Conservation (phyloP, 441 rosid genomes). For the Mallotus japonicus region DNA sequence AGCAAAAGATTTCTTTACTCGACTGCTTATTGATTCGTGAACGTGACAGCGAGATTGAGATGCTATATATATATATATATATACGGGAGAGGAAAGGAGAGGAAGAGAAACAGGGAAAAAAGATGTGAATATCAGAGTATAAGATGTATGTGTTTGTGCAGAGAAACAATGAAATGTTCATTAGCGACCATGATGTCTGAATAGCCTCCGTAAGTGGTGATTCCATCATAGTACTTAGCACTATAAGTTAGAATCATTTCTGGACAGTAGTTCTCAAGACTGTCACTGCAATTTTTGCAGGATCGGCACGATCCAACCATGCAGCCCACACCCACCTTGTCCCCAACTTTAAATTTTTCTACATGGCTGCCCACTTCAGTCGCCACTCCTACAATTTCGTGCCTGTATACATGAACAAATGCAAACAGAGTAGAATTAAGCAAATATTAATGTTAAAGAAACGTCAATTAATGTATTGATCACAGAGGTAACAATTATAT, state of each 20-base stretch:
- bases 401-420: constrained; percentile 8
- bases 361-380: constrained; percentile 14
- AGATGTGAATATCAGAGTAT: too few species aligned
- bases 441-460: constrained; percentile 52
- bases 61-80: too few species aligned
- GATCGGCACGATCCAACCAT: constrained; percentile 61
- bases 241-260: constrained; percentile 38
- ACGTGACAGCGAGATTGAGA: too few species aligned
- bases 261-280: constrained; percentile 69
- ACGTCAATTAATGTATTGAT: too few species aligned
- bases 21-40: too few species aligned
- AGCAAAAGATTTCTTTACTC: too few species aligned
- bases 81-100: too few species aligned
- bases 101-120: too few species aligned
- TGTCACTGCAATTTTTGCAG: constrained; percentile 52
- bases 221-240: too few species aligned
- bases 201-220: too few species aligned
- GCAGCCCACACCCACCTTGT: constrained; percentile 65
- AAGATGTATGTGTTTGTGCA: too few species aligned
- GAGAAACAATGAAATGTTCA: constrained; percentile 24
- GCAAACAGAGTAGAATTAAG: background rate
- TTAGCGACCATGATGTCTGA: constrained; percentile 31
- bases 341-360: constrained; percentile 26
- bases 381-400: constrained; percentile 21
- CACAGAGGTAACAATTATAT: too few species aligned